Evolutionary conservation across 306 rosid genomes (phyloP).

Genomic region (Malus sieversii): DNA sequence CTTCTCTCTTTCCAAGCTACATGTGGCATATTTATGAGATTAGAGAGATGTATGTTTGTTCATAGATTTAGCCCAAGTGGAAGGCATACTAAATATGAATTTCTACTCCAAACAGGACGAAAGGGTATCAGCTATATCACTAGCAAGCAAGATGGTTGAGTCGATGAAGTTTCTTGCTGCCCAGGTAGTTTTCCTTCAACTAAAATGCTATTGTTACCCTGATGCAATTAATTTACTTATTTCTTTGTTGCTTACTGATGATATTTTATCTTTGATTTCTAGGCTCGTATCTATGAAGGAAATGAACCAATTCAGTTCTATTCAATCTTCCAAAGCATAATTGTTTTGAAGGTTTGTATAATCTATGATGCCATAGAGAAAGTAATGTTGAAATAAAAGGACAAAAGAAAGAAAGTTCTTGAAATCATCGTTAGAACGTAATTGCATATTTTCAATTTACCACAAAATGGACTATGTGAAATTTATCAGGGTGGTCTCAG

Average conservation of each 20-base stretch:
- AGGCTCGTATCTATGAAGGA: conserved; percentile 92
- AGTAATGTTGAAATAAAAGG: background rate
- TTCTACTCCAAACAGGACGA: conserved; percentile 61
- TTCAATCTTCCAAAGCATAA: conserved; percentile 75
- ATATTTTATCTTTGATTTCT: conserved; percentile 21
- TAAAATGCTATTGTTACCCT: conserved; percentile 10
- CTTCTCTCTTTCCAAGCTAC: background rate
- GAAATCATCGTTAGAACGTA: background rate
- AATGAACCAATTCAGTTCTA: conserved; percentile 74
- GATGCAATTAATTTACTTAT: conserved; percentile 8
- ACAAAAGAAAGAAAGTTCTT: background rate
- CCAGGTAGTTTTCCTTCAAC: conserved; percentile 49
- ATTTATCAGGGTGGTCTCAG: conserved; percentile 83
- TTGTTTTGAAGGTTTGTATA: conserved; percentile 73
- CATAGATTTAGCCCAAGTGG: background rate
- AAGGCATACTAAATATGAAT: conserved; percentile 20
- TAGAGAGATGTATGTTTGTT: background rate
- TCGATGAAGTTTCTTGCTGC: conserved; percentile 73
- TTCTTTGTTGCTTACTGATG: conserved; percentile 26
- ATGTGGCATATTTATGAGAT: background rate
- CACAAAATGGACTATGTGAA: conserved; percentile 16
- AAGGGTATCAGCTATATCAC: conserved; percentile 60
- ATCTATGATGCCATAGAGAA: background rate
- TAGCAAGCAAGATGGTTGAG: conserved; percentile 80
- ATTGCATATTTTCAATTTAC: conserved; percentile 14